These are phyloP conservation scores for Glebionis coronaria DNA, from an alignment of 129 eudicot species.

Conservation along the genomic window DNA sequence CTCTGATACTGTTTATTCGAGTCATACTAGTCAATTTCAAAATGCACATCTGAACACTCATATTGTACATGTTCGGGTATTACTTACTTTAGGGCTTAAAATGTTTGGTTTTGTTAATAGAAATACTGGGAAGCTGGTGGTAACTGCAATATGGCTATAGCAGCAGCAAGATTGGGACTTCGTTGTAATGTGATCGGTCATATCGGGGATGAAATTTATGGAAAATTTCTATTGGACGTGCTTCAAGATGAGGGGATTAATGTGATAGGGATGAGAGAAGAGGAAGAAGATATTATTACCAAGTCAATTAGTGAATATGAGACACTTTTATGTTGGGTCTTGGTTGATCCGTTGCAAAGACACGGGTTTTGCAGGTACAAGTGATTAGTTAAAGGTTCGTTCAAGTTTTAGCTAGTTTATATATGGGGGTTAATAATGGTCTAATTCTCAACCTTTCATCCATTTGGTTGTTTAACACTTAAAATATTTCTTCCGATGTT, in stretches of 20 bases:
- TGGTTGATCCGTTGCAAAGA: slow-evolving; percentile 89
- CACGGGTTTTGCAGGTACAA: slow-evolving; percentile 98
- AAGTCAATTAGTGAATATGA: slow-evolving; percentile 44
- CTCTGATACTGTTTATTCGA: no score
- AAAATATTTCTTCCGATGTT: no score
- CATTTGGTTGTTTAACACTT: no score
- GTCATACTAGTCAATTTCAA: neutral
- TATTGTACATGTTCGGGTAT: neutral
- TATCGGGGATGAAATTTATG: slow-evolving; percentile 90
- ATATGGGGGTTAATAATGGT: neutral
- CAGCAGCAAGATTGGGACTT: slow-evolving; percentile 94
- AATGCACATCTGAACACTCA: neutral
- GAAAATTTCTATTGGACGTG: slow-evolving; percentile 71
- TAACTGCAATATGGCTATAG: slow-evolving; percentile 93
- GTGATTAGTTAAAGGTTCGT: slow-evolving; percentile 35
- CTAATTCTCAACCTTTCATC: no score
- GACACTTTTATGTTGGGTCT: slow-evolving; percentile 94
- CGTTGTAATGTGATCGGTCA: slow-evolving; percentile 66
- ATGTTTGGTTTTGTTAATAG: slow-evolving; percentile 40
- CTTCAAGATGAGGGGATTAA: slow-evolving; percentile 74
- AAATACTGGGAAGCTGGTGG: slow-evolving; percentile 99
- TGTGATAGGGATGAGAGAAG: slow-evolving; percentile 61
- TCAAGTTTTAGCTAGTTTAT: slow-evolving; percentile 22
- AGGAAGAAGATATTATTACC: slow-evolving; percentile 32
- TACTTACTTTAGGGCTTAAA: neutral